Evolutionary conservation across 805 yeast genomes (phyloP).

Genomic region (Cyberlindnera euphorbiae): DNA sequence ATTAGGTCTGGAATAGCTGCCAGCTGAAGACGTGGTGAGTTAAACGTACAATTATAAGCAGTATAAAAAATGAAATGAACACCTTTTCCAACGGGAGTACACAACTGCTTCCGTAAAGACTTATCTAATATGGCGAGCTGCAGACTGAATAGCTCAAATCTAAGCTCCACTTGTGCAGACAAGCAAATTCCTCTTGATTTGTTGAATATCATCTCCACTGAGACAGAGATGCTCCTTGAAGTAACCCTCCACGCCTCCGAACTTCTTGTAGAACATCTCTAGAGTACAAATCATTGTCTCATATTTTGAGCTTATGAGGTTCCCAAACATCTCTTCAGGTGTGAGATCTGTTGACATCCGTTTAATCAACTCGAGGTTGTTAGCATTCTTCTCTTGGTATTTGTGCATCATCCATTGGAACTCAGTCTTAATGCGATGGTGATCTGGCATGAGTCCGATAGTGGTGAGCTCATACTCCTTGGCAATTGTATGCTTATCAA

Average conservation of each 20-base stretch:
- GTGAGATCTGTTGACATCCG: conserved; percentile 13
- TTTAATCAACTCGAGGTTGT: conserved; percentile 4
- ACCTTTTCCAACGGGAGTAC: too few species aligned
- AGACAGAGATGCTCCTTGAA: conserved; percentile 40
- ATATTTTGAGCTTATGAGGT: conserved; percentile 57
- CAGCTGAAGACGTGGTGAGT: too few species aligned
- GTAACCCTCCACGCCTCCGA: conserved; percentile 51
- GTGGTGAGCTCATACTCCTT: conserved; percentile 76
- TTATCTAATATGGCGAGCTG: too few species aligned
- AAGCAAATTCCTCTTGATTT: conserved; percentile 31
- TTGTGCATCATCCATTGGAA: conserved; percentile 16
- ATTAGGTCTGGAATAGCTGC: too few species aligned
- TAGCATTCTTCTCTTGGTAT: conserved; percentile 2
- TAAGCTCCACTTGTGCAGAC: too few species aligned
- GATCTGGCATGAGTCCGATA: conserved; percentile 51
- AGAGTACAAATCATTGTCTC: conserved; percentile 68
- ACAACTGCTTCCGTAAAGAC: too few species aligned
- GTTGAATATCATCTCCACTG: conserved; percentile 37
- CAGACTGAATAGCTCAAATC: too few species aligned
- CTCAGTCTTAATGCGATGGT: conserved; percentile 21
- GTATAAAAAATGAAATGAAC: too few species aligned
- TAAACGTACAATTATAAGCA: too few species aligned
- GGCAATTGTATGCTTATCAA: conserved; percentile 59
- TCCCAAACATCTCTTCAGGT: conserved; percentile 47
- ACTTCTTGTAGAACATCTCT: conserved; percentile 44